phyloP scores from a whole-genome alignment of 2,329 filamentous ascomycete species.

The Xylariaceae sp. region DNA sequence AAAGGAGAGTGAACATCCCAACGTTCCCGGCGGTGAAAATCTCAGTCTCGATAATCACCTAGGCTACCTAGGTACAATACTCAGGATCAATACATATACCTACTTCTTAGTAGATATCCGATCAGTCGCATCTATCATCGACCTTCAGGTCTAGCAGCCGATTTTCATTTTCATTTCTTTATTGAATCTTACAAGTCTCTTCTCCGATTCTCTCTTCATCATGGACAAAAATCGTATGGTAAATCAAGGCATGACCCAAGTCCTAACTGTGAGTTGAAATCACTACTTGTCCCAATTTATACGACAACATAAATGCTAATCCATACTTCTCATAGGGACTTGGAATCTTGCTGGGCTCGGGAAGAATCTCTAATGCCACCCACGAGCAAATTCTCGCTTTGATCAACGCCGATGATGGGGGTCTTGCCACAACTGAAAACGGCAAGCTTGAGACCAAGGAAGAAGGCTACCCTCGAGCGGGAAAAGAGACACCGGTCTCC shows the following conservation, averaged over 20 bases:
- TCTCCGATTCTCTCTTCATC: neutral
- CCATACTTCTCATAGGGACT: slow-evolving; percentile 17
- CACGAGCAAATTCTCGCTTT: slow-evolving; percentile 25
- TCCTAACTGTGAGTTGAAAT: slow-evolving; percentile 13
- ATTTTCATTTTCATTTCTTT: too few relatives aligned
- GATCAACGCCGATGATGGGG: slow-evolving; percentile 12
- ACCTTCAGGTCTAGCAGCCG: too few relatives aligned
- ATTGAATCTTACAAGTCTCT: too few relatives aligned
- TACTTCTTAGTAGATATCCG: too few relatives aligned
- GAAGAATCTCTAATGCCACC: slow-evolving; percentile 19
- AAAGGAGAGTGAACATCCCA: too few relatives aligned
- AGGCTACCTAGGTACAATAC: too few relatives aligned
- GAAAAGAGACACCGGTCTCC: slow-evolving; percentile 11
- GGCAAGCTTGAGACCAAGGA: neutral
- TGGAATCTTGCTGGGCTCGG: slow-evolving; percentile 28
- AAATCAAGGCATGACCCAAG: slow-evolving; percentile 17
- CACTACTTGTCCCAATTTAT: neutral
- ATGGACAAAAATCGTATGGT: slow-evolving; percentile 12
- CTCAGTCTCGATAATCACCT: too few relatives aligned
- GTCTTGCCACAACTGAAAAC: neutral
- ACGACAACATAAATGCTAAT: slow-evolving; percentile 1
- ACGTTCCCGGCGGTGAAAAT: too few relatives aligned
- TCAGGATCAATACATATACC: too few relatives aligned
- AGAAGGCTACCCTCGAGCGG: neutral
- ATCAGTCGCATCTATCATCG: too few relatives aligned